These are phyloP conservation scores for Quercus robur DNA, from an alignment of 306 rosid genomes.

Conservation along the genomic window DNA sequence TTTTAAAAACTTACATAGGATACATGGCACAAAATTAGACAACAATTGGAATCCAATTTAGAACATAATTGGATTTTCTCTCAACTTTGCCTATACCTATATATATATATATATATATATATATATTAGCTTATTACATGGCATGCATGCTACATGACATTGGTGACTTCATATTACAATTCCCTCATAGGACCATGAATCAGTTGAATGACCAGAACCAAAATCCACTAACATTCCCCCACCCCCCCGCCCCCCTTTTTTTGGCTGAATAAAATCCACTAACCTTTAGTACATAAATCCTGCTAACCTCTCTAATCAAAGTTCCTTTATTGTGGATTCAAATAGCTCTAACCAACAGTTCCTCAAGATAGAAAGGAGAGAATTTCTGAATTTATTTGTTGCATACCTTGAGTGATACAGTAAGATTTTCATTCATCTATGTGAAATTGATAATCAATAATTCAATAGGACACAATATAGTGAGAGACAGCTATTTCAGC, in stretches of 20 bases:
- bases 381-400: slow-evolving; percentile 1
- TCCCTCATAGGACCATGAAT: background rate
- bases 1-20: no score
- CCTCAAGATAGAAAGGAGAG: background rate
- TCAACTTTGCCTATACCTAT: no score
- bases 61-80: no score
- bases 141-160: background rate
- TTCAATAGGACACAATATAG: slow-evolving; percentile 3
- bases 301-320: slow-evolving; percentile 3
- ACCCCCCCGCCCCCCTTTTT: accelerated
- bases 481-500: slow-evolving; percentile 44
- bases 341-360: background rate
- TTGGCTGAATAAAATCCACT: background rate
- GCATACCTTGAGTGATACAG: background rate
- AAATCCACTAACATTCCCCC: background rate
- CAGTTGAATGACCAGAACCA: background rate
- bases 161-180: background rate
- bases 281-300: background rate
- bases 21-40: no score
- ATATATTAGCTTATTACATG: no score
- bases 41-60: no score
- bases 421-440: background rate
- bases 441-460: slow-evolving; percentile 9
- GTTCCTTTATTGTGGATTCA: slow-evolving; percentile 7
- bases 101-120: no score